Evolutionary conservation across 306 rosid species (phyloP).

Genomic region (Alnus rubra): DNA sequence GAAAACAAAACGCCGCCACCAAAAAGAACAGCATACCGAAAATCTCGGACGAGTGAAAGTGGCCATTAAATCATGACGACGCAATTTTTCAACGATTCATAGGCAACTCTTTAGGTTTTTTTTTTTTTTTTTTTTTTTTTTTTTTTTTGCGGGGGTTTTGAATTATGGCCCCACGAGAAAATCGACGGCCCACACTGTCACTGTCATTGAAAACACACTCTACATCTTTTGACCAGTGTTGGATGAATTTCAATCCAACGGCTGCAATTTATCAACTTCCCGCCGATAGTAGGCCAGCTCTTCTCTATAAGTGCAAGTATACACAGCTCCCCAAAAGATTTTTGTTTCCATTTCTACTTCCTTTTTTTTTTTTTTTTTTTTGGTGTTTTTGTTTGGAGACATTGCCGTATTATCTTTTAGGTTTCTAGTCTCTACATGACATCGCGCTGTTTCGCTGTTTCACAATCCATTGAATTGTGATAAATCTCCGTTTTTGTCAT

Average conservation of each 20-base stretch:
- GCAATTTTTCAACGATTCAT: constrained; percentile 32
- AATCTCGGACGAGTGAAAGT: constrained; percentile 69
- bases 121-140: no score
- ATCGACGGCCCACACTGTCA: constrained; percentile 25
- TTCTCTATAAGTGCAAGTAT: constrained; percentile 10
- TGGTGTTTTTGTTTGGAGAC: not conserved
- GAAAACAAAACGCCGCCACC: not conserved
- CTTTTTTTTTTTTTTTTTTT: constrained; percentile 9
- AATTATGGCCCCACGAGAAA: constrained; percentile 31
- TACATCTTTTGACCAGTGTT: constrained; percentile 15
- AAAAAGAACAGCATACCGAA: constrained; percentile 33
- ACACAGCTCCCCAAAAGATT: constrained; percentile 2
- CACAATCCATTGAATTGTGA: constrained; percentile 1
- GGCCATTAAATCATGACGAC: constrained; percentile 32
- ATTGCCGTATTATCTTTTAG: not conserved
- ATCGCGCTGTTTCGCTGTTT: constrained; percentile 2
- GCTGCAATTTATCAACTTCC: constrained; percentile 29
- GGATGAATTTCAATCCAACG: constrained; percentile 54
- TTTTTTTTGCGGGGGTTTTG: not conserved
- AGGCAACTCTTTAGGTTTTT: not conserved
- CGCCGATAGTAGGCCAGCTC: constrained; percentile 44
- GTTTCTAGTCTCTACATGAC: not conserved
- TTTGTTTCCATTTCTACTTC: constrained; percentile 26
- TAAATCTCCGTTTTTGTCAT: constrained; percentile 28
- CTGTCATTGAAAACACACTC: not conserved